Base-by-base conservation (phyloP, 164 flowering plant species). In the Kingdonia uniflora region DNA sequence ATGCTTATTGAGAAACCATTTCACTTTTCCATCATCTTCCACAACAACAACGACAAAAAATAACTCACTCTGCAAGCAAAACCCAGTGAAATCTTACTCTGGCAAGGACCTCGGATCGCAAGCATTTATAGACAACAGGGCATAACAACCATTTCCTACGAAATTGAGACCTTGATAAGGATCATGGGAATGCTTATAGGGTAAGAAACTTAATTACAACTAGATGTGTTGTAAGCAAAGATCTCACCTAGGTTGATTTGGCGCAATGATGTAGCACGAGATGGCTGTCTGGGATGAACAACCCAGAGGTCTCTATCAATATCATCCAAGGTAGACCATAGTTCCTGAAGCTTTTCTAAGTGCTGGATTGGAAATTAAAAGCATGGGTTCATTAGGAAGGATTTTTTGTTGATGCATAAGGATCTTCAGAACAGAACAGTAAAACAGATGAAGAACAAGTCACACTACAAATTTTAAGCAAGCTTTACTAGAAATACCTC, bases 251-350 rank as follows among this genome's bases (percentile, higher is more conserved):
- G 44, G 45, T 72, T 72, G 54, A 87, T 71, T 48, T 72, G 71
- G 41, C 95, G 87, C 62, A 25, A 66, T 42, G 83, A 64, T 35
- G 69, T 52, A 29, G 88, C 77, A 61, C 60, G 74, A 44, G 79
- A 65, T 53, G 76, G 65, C 33, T 61, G 73, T 58, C 61, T 70
- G 19, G 73, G 73, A 58, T 68, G 65, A 68, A 74, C 65, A 41
- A 87, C 81, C 67, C 64, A 69, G 56, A 84, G 84, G 58, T 61
- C 54, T 22, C 52, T 68, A 66, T 84, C 92, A 66, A 81, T 80
- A 24, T 74, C 73, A 62, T 82, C 82, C 79, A 81, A 51, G 46
- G 71, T 71, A 46, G 77, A 73, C 88, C 91, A 87, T 51, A 84
- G 75, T 29, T 77, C 86, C 51, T 80, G 86, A 61, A 84, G 79